phyloP scores from a whole-genome alignment of 176 grass and related monocot species.

The Rhynchospora tenuis region DNA sequence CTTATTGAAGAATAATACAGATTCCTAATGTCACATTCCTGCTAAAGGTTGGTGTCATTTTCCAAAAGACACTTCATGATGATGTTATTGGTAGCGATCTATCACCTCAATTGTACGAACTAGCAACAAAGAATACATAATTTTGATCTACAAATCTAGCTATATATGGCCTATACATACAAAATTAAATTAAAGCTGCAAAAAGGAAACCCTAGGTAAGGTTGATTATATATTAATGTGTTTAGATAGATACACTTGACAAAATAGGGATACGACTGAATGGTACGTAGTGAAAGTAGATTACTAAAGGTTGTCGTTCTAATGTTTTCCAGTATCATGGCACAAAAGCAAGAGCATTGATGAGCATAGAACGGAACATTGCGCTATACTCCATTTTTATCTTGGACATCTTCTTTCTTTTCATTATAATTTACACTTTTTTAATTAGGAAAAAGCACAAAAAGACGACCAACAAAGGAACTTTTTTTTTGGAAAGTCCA shows the following conservation, averaged over 20 bases:
- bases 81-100: background rate
- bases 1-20: background rate
- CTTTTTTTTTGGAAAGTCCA: too few relatives aligned
- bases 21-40: slow-evolving; percentile 13
- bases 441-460: too few relatives aligned
- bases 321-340: too few relatives aligned
- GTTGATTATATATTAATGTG: background rate
- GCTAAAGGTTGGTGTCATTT: slow-evolving; percentile 8
- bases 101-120: slow-evolving; percentile 4
- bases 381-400: too few relatives aligned
- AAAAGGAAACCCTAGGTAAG: background rate
- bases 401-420: too few relatives aligned
- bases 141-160: background rate
- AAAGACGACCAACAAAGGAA: too few relatives aligned
- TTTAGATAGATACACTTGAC: background rate
- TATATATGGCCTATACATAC: too few relatives aligned
- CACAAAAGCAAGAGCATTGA: too few relatives aligned
- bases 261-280: background rate
- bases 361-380: too few relatives aligned
- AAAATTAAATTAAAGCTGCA: background rate
- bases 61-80: background rate
- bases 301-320: too few relatives aligned
- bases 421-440: too few relatives aligned
- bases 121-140: background rate
- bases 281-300: too few relatives aligned